Evolutionary conservation across 2,329 filamentous ascomycete genomes (phyloP).

Genomic region (Verruconis gallopava): DNA sequence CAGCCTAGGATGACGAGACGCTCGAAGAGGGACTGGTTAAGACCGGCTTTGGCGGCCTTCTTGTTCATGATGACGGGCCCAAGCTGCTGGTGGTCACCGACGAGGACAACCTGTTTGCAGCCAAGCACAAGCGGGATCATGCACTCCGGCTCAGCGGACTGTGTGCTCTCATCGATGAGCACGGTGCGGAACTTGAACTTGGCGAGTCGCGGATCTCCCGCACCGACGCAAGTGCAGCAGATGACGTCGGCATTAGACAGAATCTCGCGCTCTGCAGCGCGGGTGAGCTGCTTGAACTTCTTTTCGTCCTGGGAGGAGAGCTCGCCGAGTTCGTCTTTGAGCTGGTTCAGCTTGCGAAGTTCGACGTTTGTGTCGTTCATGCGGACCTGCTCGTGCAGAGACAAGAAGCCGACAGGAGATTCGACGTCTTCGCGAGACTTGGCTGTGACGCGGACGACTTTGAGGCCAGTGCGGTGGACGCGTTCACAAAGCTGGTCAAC

Average conservation of each 20-base stretch:
- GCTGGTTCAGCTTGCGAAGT: slow-evolving; percentile 77
- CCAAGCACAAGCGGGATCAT: slow-evolving; percentile 96
- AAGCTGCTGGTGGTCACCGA: slow-evolving; percentile 95
- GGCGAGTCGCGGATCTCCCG: slow-evolving; percentile 83
- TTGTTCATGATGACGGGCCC: slow-evolving; percentile 99
- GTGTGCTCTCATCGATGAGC: slow-evolving; percentile 93
- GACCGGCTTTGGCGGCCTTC: slow-evolving; percentile 92
- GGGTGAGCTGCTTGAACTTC: slow-evolving; percentile 92
- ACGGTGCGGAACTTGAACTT: slow-evolving; percentile 99
- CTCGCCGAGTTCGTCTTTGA: slow-evolving; percentile 86
- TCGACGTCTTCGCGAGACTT: slow-evolving; percentile 98
- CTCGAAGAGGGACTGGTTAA: slow-evolving; percentile 98
- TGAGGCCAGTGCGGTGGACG: slow-evolving; percentile 85
- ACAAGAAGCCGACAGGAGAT: slow-evolving; percentile 91
- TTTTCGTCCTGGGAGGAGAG: slow-evolving; percentile 94
- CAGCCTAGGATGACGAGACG: slow-evolving; percentile 85
- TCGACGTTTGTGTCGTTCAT: slow-evolving; percentile 96
- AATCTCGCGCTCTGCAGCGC: slow-evolving; percentile 88
- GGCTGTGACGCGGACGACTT: slow-evolving; percentile 94
- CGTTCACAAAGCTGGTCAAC: slow-evolving; percentile 97
- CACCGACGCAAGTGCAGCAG: slow-evolving; percentile 96
- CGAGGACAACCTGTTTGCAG: slow-evolving; percentile 97
- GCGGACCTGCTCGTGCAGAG: slow-evolving; percentile 90
- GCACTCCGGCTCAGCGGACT: slow-evolving; percentile 95
- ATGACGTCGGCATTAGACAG: slow-evolving; percentile 93